Base-by-base conservation (phyloP, 495 filamentous ascomycete genomes). In the Hypoxylon cercidicola region DNA sequence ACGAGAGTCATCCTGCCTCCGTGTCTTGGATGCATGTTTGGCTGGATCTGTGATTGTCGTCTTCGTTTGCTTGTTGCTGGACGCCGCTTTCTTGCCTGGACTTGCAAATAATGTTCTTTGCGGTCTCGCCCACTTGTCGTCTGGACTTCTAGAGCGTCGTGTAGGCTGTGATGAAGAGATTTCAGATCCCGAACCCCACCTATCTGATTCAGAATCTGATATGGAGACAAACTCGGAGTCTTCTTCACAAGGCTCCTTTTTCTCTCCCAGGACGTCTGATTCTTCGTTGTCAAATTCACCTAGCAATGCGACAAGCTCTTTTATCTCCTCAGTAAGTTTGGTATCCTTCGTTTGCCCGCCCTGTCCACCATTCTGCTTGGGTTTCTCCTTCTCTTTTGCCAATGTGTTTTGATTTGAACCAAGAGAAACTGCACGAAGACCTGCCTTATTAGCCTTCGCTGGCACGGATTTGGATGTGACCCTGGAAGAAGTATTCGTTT, bases 121-220 rank as follows among this genome's bases (percentile, higher is more conserved):
- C 35, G 59, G 65, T 34, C 55, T 61, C 16, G 51, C 55, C 49
- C 62, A 62, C 30, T 52, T 54, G n/a, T 21, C 15, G 20, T 18
- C 53, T 30, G 68, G 64, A 32, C 62, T 66, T 40, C 28, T 62
- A 41, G 65, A 48, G 1, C 59, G 71, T 11, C 51, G 61, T 2
- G 39, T 41, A 8, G 64, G 64, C 9, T 49, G 51, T 34, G 63
- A 64, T 9, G 32, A 51, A 25, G 54, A 53, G 11, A 40, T 40
- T n/a, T 69, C 69, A n/a, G 65, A 69, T 37, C 47, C 68, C 13
- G 69, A 69, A 16, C 60, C 45, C 51, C 39, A 64, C n/a, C 56
- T n/a, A 46, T 64, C 67, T 23, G 62, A 30, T 48, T 59, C 62
- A 12, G 61, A 66, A 18, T 54, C 57, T 10, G 61, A 61, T 28